These are phyloP conservation scores for Penicillium rolfsii DNA, from an alignment of 2,329 filamentous ascomycete genomes.

Conservation along the genomic window DNA sequence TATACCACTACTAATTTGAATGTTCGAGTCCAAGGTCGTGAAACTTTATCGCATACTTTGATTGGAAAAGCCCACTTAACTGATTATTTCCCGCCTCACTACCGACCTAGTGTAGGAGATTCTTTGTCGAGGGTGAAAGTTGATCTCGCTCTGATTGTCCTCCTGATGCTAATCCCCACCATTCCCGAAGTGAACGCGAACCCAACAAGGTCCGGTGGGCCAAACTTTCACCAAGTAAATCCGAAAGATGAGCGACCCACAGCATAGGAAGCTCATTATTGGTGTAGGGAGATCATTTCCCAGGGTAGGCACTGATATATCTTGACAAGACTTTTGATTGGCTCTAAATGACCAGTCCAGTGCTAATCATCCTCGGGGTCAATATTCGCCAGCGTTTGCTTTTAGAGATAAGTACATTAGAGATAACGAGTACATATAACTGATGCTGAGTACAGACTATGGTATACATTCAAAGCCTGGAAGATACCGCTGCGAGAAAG, in stretches of 20 bases:
- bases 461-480: background rate
- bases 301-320: background rate
- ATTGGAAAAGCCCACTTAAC: background rate
- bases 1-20: too few species aligned
- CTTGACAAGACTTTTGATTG: background rate
- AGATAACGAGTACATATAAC: background rate
- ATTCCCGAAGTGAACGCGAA: background rate
- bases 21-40: too few species aligned
- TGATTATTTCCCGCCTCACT: background rate
- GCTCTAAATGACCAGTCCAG: background rate
- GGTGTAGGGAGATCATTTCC: background rate
- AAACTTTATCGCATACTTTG: too few species aligned
- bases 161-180: too few species aligned
- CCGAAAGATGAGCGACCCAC: background rate
- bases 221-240: background rate
- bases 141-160: too few species aligned
- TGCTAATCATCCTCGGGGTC: background rate
- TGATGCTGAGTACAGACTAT: background rate
- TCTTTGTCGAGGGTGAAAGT: background rate
- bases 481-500: background rate
- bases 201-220: background rate
- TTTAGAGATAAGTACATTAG: background rate
- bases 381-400: too few species aligned
- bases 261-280: background rate
- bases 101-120: background rate